A percentile compares a stretch with the other conserved stretches of the same genome.
These are phyloP conservation scores for Aspergillus homomorphus DNA, from an alignment of 495 filamentous ascomycete genomes.

Conservation along the genomic window DNA sequence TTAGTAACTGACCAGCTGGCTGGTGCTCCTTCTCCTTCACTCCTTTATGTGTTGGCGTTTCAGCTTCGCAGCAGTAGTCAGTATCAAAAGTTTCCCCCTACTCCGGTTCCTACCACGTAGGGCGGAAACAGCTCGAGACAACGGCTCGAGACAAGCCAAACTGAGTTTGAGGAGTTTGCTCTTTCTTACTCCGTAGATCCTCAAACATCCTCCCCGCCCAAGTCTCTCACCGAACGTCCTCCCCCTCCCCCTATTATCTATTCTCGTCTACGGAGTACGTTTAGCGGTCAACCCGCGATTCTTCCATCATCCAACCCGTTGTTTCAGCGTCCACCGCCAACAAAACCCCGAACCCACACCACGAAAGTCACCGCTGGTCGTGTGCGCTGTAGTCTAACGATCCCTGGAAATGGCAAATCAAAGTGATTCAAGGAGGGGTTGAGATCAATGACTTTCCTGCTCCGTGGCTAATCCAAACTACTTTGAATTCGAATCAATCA, in stretches of 20 bases:
- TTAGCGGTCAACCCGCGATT: not conserved
- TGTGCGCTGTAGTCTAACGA: not conserved
- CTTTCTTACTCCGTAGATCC: not conserved
- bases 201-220: not conserved
- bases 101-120: not conserved
- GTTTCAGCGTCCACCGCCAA: constrained; percentile 10
- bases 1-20: too few relatives aligned
- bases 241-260: not conserved
- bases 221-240: not conserved
- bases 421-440: not conserved
- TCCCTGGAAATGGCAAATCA: not conserved
- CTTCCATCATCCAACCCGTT: not conserved
- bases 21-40: not conserved
- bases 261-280: not conserved
- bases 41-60: constrained; percentile 2
- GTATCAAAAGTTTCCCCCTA: not conserved
- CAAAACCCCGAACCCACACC: not conserved
- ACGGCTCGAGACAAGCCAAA: not conserved
- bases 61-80: not conserved
- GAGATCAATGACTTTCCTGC: not conserved
- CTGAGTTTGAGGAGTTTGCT: not conserved
- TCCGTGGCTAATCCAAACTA: not conserved
- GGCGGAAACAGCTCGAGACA: not conserved
- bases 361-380: constrained; percentile 10
- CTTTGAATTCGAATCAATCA: not conserved